Base-by-base conservation (phyloP, 2,329 filamentous ascomycete species). In the Trichoderma lentiforme region DNA sequence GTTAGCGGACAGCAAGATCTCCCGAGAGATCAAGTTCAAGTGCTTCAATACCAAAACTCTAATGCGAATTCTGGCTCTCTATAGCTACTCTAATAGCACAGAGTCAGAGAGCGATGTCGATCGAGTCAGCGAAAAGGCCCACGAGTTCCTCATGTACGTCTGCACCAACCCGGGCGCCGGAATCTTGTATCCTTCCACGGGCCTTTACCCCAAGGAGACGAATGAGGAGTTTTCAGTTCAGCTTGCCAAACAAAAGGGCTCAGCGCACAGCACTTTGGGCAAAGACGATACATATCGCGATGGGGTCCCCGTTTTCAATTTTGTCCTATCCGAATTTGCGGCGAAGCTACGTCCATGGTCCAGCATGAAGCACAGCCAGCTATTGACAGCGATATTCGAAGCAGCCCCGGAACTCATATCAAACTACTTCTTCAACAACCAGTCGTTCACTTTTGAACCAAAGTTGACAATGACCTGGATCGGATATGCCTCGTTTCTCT, bases 391-490 rank as follows among this genome's bases (percentile, higher is more conserved):
- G 4, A 94, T 97, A 39, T 97, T 99, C 78, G 86, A 86, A 73
- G 89, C 89, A 8, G 93, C 92, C 0, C 95, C 97, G 0, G 96
- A 98, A 81, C 86, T 98, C 3, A 89, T 97, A 1, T 92, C 94
- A 57, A 91, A 94, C 77, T 99, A 97, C 80, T 98, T 97, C 78
- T 86, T 90, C 57, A 91, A 89, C 78, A 95, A 94, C 78, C 90
- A 88, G 73, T 89, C 91, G 69, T 96, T 98, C 77, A 89, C 91
- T 0, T 94, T 97, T 74, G 95, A 98, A 56, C 95, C 96, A 0
- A 98, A 97, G 78, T 86, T 97, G 6, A 96, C 94, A 3, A 91
- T 94, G 58, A 96, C 94, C 0, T 99, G 96, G 96, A 93, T 98
- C 75, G 95, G 95, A 56, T 97, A 97, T 79, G 94, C 94, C 0